Evolutionary conservation across 2,329 filamentous ascomycete genomes (phyloP).

Genomic region (Alternaria ethzedia): DNA sequence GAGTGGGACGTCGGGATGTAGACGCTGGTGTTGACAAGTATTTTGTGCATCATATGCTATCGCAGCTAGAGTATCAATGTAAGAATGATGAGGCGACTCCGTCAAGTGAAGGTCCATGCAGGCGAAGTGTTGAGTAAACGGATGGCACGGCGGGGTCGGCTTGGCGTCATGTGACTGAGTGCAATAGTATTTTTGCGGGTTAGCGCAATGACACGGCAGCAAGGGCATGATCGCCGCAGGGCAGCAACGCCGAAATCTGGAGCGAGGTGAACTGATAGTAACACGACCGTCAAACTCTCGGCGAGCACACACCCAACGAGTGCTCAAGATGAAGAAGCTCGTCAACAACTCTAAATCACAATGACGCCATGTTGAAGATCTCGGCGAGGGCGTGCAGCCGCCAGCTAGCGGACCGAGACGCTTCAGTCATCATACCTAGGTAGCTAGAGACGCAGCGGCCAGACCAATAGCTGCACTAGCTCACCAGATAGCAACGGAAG

Average conservation of each 20-base stretch:
- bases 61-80: not conserved
- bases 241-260: not conserved
- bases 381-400: conserved; percentile 1
- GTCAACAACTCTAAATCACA: not conserved
- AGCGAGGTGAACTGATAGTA: not conserved
- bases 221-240: not conserved
- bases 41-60: not conserved
- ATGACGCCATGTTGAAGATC: conserved; percentile 1
- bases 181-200: not conserved
- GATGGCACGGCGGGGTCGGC: not conserved
- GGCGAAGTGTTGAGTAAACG: not conserved
- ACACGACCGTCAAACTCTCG: not conserved
- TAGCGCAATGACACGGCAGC: not conserved
- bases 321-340: not conserved
- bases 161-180: not conserved
- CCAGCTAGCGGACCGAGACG: not conserved
- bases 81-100: not conserved
- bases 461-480: not conserved
- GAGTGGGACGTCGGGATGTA: not conserved
- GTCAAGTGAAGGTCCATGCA: not conserved
- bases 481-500: not conserved
- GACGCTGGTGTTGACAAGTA: not conserved
- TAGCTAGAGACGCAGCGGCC: not conserved
- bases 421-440: not conserved
- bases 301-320: not conserved